These are phyloP conservation scores for Porphyridium purpureum DNA, from an alignment of 23 red algal genomes.

Conservation along the genomic window DNA sequence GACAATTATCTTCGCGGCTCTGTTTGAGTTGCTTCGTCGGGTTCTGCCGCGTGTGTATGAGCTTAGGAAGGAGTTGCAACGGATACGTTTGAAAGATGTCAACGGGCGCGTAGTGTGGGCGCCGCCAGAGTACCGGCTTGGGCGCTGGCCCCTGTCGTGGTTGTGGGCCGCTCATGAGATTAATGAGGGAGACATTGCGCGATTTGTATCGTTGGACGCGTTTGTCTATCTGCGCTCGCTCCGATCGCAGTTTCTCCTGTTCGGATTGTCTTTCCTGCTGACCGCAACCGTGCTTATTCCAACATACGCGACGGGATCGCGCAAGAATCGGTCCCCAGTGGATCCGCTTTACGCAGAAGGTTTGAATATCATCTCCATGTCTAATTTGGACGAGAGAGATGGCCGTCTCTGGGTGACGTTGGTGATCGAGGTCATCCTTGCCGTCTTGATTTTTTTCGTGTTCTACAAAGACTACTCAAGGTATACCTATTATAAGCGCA, in stretches of 20 bases:
- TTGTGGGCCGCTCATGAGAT: background rate
- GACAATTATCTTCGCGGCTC: background rate
- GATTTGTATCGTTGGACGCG: background rate
- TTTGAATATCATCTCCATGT: constrained; percentile 17
- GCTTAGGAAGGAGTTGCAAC: background rate
- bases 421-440: constrained; percentile 12
- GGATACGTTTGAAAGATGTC: background rate
- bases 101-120: background rate
- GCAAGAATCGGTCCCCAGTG: too few relatives aligned
- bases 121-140: background rate
- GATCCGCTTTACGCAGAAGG: too few relatives aligned
- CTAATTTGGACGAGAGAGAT: constrained; percentile 22
- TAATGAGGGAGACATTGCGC: background rate
- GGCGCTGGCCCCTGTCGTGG: background rate
- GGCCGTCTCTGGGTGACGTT: constrained; percentile 35
- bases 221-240: background rate
- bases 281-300: background rate
- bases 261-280: background rate
- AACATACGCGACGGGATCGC: background rate
- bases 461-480: too few relatives aligned
- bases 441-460: too few relatives aligned
- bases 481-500: too few relatives aligned
- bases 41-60: background rate
- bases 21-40: background rate
- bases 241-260: background rate